Base-by-base conservation (phyloP, 192 early-diverging fungal species). In the Coemansia sp. region DNA sequence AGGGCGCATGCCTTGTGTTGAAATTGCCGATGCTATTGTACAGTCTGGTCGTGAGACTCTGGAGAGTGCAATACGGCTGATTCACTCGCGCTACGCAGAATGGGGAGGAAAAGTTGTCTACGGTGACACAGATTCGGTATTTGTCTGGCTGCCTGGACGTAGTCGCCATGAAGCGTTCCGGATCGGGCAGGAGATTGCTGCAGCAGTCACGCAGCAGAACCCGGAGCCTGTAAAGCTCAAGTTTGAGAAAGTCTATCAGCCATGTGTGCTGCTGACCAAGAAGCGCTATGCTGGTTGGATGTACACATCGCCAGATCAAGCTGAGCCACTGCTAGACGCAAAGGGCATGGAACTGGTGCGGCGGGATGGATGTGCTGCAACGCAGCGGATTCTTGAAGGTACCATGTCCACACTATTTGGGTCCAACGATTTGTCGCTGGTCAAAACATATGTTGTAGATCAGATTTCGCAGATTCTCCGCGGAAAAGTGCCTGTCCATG, bases 341-440 rank as follows among this genome's bases (percentile, higher is more conserved):
- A 98, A 98, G 72, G 96, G 96, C 2, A 94, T 95, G 59, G 96
- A 98, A 74, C 96, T 93, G 7, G 91, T 98, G 12, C 83, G 94
- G 29, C 77, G 96, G 1, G 94, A 97, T 76, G 92, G 93, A 25
- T 93, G 92, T 62, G 76, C 84, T 6, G 88, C 87, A 0, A 87
- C 88, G 12, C 89, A 87, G 64, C 92, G 91, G 65, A 91, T 88
- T 8, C 82, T 95, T 64, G 90, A 96, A 65, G 77, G 85, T 0
- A 76, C 83, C 39, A 77, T 98, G 17, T 86, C 89, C 86, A 88
- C 87, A 0, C 68, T 98, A 54, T 98, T 98, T 68, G 62, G 83
- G 6, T 84, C 87, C 1, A 87, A 92, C 56, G 91, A 97, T 64
- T 67, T 98, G 67, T 91, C 92, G 1, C 62, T 83, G 45, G 76